Evolutionary conservation across 164 flowering plant species (phyloP).

Genomic region (Aristolochia contorta): DNA sequence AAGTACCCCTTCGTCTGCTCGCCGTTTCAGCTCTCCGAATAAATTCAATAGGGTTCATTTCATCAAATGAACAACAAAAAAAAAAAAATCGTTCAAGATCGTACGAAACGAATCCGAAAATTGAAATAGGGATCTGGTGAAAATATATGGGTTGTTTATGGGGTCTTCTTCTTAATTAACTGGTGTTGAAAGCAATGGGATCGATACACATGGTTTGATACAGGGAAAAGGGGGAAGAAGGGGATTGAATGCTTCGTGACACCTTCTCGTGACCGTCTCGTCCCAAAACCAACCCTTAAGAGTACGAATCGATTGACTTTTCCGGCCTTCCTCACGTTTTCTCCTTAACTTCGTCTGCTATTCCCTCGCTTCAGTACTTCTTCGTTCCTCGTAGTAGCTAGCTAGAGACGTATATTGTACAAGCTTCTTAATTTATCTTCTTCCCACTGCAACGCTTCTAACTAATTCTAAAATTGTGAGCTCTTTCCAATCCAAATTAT

Average conservation of each 20-base stretch:
- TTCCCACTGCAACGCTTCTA: too few relatives aligned
- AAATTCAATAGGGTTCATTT: too few relatives aligned
- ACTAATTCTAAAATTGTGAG: too few relatives aligned
- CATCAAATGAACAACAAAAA: too few relatives aligned
- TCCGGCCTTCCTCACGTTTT: background rate
- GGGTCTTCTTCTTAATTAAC: too few relatives aligned
- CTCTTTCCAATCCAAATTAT: too few relatives aligned
- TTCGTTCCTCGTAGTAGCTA: too few relatives aligned
- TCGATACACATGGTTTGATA: background rate
- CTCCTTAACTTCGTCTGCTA: background rate
- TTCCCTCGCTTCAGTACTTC: background rate
- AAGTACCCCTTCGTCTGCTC: too few relatives aligned
- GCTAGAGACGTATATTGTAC: too few relatives aligned
- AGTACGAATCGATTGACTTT: conserved; percentile 7
- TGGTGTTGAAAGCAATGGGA: background rate
- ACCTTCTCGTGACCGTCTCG: conserved; percentile 6
- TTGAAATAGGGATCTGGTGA: background rate
- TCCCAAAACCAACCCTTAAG: background rate
- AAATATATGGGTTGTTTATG: background rate
- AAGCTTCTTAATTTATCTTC: too few relatives aligned
- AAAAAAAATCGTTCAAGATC: background rate
- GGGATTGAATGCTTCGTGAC: conserved; percentile 4
- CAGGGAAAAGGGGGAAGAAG: background rate
- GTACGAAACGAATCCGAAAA: background rate
- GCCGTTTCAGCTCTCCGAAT: too few relatives aligned